phyloP scores from a whole-genome alignment of 2,329 filamentous ascomycete genomes.

The Magnaporthiopsis rhizophila region DNA sequence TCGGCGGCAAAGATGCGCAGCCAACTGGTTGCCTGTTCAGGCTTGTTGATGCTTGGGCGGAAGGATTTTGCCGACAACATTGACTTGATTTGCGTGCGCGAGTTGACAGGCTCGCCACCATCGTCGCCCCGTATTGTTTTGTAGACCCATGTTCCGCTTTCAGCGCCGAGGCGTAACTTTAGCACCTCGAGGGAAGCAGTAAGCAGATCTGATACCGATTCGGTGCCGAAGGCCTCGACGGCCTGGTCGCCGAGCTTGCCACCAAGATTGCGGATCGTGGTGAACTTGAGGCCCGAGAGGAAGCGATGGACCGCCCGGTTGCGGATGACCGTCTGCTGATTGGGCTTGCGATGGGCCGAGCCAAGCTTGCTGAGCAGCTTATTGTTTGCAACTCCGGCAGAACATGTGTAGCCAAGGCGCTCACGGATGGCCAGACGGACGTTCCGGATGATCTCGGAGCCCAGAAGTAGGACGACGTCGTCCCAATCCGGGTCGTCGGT shows the following conservation, averaged over 20 bases:
- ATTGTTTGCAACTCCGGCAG: constrained; percentile 79
- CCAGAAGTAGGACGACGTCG: constrained; percentile 79
- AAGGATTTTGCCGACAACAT: constrained; percentile 98
- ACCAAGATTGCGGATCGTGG: constrained; percentile 89
- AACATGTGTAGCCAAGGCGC: constrained; percentile 79
- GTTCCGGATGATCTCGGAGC: constrained; percentile 77
- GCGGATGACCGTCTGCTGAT: constrained; percentile 87
- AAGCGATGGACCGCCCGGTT: constrained; percentile 76
- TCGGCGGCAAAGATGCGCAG: constrained; percentile 85
- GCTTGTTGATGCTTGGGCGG: constrained; percentile 68
- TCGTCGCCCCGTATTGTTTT: constrained; percentile 81
- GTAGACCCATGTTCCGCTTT: constrained; percentile 77
- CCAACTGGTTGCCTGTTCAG: constrained; percentile 77
- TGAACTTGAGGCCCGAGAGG: constrained; percentile 79
- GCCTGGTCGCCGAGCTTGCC: constrained; percentile 90
- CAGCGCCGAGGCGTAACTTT: constrained; percentile 70
- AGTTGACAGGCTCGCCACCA: constrained; percentile 70
- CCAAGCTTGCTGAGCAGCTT: constrained; percentile 93
- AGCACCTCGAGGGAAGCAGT: constrained; percentile 65
- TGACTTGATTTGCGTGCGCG: constrained; percentile 87
- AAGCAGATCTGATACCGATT: constrained; percentile 68
- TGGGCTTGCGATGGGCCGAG: constrained; percentile 86
- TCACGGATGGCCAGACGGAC: constrained; percentile 63
- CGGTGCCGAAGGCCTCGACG: constrained; percentile 71
- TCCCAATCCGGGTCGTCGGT: constrained; percentile 90